A percentile compares a stretch with the other conserved stretches of the same genome.
Evolutionary conservation across 176 grass and related monocot species (phyloP).

Genomic region (Zoysia japonica): DNA sequence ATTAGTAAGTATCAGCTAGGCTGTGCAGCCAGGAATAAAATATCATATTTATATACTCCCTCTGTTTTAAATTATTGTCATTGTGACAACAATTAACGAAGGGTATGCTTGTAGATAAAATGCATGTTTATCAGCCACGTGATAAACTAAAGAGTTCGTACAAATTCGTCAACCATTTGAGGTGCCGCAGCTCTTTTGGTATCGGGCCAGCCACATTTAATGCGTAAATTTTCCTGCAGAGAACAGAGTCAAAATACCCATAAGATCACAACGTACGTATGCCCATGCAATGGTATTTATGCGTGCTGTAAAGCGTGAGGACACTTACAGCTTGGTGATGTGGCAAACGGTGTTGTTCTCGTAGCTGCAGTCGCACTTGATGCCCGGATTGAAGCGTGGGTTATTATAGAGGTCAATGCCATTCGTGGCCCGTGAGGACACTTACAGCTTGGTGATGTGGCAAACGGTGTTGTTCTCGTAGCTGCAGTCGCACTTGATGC

Average conservation of each 20-base stretch:
- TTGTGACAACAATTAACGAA: no score
- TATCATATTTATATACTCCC: no score
- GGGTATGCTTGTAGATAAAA: no score
- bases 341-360: conserved; percentile 63
- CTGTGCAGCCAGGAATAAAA: no score
- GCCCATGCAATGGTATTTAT: no score
- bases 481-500: conserved; percentile 68
- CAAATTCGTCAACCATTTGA: conserved; percentile 60
- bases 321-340: conserved; percentile 61
- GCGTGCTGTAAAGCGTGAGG: not conserved
- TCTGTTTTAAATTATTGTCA: no score
- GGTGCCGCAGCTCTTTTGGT: conserved; percentile 60
- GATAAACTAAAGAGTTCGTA: conserved; percentile 20
- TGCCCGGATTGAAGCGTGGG: conserved; percentile 39
- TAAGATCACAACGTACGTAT: not conserved
- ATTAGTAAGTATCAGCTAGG: no score
- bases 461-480: conserved; percentile 52
- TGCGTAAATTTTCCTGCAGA: conserved; percentile 51
- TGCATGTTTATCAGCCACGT: no score
- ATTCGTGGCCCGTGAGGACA: conserved; percentile 64
- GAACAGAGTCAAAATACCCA: not conserved
- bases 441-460: conserved; percentile 71
- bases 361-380: conserved; percentile 65
- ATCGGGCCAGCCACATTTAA: conserved; percentile 49
- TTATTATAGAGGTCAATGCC: conserved; percentile 30